These are phyloP conservation scores for Thraustochytrium sp. DNA, from an alignment of 352 stramenopile species.

Conservation along the genomic window DNA sequence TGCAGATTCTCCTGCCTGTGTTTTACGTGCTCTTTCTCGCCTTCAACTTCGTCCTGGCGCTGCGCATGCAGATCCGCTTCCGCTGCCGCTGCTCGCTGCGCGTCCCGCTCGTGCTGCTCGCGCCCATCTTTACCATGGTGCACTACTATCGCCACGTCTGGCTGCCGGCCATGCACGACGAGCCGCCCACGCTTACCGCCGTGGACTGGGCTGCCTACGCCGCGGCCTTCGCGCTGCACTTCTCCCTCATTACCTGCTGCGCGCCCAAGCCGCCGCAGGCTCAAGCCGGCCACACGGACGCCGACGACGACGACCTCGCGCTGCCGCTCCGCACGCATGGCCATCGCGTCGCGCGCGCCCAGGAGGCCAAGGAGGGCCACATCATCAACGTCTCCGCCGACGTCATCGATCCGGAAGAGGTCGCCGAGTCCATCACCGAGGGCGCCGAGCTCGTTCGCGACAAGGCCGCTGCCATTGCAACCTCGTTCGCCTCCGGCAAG, in stretches of 20 bases:
- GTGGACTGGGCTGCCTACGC: not conserved
- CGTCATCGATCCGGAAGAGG: slow-evolving; percentile 5
- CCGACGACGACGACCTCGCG: not conserved
- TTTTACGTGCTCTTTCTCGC: slow-evolving; percentile 12
- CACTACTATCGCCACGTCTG: not conserved
- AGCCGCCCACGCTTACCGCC: not conserved
- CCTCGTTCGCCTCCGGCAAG: not conserved
- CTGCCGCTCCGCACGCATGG: not conserved
- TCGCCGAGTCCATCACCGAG: not conserved
- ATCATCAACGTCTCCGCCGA: slow-evolving; percentile 18
- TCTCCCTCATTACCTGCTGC: slow-evolving; percentile 31
- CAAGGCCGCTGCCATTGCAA: not conserved
- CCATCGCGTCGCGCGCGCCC: not conserved
- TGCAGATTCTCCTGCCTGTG: slow-evolving; percentile 23
- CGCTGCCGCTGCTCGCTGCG: not conserved
- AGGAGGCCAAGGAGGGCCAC: not conserved
- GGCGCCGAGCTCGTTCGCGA: not conserved
- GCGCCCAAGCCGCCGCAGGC: not conserved
- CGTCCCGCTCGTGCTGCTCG: not conserved
- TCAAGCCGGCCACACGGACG: not conserved
- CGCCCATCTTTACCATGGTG: not conserved
- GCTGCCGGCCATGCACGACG: slow-evolving; percentile 21
- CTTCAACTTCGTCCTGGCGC: not conserved
- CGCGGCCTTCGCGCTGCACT: not conserved
- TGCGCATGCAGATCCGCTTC: not conserved